A percentile compares a stretch with the other conserved stretches of the same genome.
Conservation (phyloP, 176 grass and related monocot species). For the Eragrostis curvula region DNA sequence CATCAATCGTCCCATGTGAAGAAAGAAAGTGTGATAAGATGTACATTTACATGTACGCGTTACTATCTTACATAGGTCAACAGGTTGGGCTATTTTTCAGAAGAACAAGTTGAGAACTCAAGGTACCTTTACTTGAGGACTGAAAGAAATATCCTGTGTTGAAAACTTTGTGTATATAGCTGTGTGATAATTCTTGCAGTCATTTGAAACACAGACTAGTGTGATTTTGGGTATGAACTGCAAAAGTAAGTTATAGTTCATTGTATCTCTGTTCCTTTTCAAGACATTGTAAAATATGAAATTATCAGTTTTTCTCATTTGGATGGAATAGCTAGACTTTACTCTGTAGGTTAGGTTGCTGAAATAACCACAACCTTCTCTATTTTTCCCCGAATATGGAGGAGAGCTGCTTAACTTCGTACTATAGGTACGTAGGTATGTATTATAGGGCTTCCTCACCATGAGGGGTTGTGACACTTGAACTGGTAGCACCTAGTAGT, state of each 20-base stretch:
- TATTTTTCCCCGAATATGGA: too few relatives aligned
- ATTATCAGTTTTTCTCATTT: neutral
- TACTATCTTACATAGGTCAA: neutral
- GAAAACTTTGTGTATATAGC: neutral
- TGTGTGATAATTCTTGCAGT: neutral
- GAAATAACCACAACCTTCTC: neutral
- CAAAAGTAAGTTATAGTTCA: neutral
- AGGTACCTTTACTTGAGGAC: neutral
- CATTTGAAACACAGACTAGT: neutral
- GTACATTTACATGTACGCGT: too few relatives aligned
- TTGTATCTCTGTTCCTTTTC: neutral
- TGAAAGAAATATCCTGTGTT: neutral
- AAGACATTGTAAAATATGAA: neutral
- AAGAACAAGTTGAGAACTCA: neutral
- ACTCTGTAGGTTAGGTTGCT: slow-evolving; percentile 1
- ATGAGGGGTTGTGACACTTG: too few relatives aligned
- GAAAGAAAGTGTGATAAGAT: neutral
- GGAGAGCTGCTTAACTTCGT: too few relatives aligned
- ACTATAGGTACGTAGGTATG: too few relatives aligned
- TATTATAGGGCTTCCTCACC: too few relatives aligned
- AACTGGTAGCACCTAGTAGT: too few relatives aligned
- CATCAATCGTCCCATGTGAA: neutral
- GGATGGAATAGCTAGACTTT: neutral
- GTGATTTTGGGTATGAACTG: slow-evolving; percentile 7
- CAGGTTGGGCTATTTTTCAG: neutral